phyloP scores from a whole-genome alignment of 1,139 yeast species.

The Taphrina wiesneri region DNA sequence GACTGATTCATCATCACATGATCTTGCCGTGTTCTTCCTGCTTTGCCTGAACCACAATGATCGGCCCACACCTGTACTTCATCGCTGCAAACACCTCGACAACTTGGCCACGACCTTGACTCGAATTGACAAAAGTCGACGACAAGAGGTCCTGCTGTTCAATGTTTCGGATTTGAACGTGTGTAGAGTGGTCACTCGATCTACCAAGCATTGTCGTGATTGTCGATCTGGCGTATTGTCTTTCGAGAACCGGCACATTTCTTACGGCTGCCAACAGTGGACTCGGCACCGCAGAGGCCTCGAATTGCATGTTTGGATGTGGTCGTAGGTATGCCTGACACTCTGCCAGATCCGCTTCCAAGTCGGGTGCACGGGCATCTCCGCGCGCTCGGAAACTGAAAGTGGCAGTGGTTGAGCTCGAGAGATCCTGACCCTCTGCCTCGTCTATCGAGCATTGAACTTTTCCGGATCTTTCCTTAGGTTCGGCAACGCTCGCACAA shows the following conservation, averaged over 20 bases:
- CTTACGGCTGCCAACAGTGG: slow-evolving; percentile 12
- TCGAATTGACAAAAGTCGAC: background rate
- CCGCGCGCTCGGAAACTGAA: background rate
- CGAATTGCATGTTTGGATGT: background rate
- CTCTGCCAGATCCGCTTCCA: slow-evolving; percentile 10
- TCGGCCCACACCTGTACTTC: slow-evolving; percentile 9
- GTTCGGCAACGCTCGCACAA: background rate
- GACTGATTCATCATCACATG: background rate
- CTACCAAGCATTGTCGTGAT: background rate
- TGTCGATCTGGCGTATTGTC: slow-evolving; percentile 4
- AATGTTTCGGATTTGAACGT: background rate
- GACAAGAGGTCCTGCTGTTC: background rate
- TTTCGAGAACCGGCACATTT: background rate
- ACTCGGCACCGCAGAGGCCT: background rate
- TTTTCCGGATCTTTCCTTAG: background rate
- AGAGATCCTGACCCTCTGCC: background rate
- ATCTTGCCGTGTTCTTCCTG: background rate
- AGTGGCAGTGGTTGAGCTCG: background rate
- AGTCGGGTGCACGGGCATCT: background rate
- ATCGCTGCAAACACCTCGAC: slow-evolving; percentile 24
- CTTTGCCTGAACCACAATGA: slow-evolving; percentile 17
- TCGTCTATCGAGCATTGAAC: slow-evolving; percentile 5
- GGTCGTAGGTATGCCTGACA: slow-evolving; percentile 2
- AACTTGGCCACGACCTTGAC: slow-evolving; percentile 9
- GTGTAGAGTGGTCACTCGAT: background rate